Base-by-base conservation (phyloP, 345 rosid species). In the Salix caprea region DNA sequence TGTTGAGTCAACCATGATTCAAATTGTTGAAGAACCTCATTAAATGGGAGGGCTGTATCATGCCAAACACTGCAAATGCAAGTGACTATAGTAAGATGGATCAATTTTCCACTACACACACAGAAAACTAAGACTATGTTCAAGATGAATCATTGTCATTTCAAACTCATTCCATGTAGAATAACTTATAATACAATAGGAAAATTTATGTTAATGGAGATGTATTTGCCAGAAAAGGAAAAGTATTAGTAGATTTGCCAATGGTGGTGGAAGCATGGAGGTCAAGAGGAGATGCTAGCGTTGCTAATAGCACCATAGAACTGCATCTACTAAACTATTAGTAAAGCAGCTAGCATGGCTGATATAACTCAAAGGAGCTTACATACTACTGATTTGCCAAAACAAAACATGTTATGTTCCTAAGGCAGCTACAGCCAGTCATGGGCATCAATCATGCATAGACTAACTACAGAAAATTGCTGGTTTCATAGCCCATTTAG, bases 11-110 rank as follows among this genome's bases (percentile, higher is more conserved):
- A 84, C 97, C 99, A 95, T 73, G 77, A 84, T 85, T 95, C 99
- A 87, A 95, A 95, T 75, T 92, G 88, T 39, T 84, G 84, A 77
- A 91, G 79, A 77, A 89, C 96, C 79, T 90, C 96, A 78, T 78
- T 82, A 85, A 95, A 95, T 72, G 94, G 87, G 71, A 90, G 78
- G 78, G 99, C 97, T 18, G 97, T 95, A 81, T 92, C 97, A 86
- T 95, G 97, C 99, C 97, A 95, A 40, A 95, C 97, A 30, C 99
- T 95, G 89, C 81, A 84, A 83, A 80, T 68, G 58, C 54, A 75
- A 52, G 40, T 28, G 42, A 42, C 52, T 1, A 46, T 46, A 14
- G 52, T 46, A 70, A 65, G 6, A 23, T 19, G 36, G 74, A 18
- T 60, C 74, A 62, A 73, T 4, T 42, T 4, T 10, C 73, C n/a